Evolutionary conservation across 441 rosid genomes (phyloP).

Genomic region (Adansonia gregorii): DNA sequence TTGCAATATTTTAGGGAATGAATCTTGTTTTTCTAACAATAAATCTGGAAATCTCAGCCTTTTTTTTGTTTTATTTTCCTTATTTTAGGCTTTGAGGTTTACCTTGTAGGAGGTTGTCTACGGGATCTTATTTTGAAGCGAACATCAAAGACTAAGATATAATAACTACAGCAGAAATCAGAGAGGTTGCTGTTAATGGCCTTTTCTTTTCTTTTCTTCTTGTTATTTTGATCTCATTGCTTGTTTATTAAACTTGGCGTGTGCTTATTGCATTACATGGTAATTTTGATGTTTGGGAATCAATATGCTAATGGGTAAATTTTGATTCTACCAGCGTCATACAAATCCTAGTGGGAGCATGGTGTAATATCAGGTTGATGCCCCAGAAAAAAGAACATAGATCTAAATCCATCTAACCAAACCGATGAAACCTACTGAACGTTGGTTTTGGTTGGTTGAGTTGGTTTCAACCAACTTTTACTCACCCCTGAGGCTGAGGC

Average conservation of each 20-base stretch:
- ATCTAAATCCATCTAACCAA: no score
- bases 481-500: no score
- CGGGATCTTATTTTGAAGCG: conserved; percentile 80
- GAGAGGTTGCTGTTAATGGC: conserved; percentile 48
- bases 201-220: conserved; percentile 3
- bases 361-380: not conserved
- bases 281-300: not conserved
- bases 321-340: not conserved
- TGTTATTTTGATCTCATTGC: conserved; percentile 11
- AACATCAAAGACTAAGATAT: conserved; percentile 81
- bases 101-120: conserved; percentile 92
- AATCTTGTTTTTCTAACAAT: not conserved
- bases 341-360: not conserved
- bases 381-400: not conserved
- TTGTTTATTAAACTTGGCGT: not conserved
- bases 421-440: no score
- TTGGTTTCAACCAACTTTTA: no score
- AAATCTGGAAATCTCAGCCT: not conserved
- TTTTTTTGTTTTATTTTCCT: not conserved
- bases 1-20: not conserved
- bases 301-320: not conserved
- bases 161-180: conserved; percentile 80
- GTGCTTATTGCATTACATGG: not conserved
- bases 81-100: conserved; percentile 65
- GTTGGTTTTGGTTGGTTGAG: no score